Evolutionary conservation across 1,284 basidiomycete species (phyloP).

Genomic region (Trichosporon inkin): DNA sequence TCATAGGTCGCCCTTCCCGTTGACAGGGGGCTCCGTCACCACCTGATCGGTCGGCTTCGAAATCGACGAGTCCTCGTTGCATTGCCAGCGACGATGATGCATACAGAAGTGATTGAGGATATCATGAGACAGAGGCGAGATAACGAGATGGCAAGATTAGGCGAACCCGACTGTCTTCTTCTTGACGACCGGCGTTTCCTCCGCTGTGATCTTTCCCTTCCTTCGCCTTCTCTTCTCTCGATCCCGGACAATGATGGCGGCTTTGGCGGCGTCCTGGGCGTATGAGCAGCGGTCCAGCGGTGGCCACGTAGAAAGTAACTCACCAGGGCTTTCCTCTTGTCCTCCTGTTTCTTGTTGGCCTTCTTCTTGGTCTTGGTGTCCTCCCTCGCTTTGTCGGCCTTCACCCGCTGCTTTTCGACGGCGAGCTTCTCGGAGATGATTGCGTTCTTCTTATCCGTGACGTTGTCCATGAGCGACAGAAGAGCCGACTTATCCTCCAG

Average conservation of each 20-base stretch:
- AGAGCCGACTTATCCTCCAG: constrained; percentile 40
- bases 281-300: background rate
- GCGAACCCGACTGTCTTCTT: constrained; percentile 3
- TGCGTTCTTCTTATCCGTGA: constrained; percentile 30
- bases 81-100: background rate
- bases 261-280: background rate
- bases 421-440: constrained; percentile 21
- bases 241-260: constrained; percentile 5
- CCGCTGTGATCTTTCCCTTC: background rate
- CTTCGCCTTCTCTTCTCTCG: constrained; percentile 1
- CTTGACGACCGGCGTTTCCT: constrained; percentile 1
- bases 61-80: background rate
- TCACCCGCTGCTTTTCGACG: constrained; percentile 15
- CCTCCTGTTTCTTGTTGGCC: constrained; percentile 19
- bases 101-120: constrained; percentile 3
- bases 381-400: constrained; percentile 4
- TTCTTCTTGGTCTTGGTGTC: constrained; percentile 2
- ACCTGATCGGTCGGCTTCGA: background rate
- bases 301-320: constrained; percentile 1
- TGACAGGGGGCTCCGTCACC: background rate
- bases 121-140: background rate
- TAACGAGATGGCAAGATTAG: background rate
- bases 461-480: constrained; percentile 29
- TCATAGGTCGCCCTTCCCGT: background rate
- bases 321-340: constrained; percentile 33